Evolutionary conservation across 805 yeast species (phyloP), one percentile per base, ranked within the genome.

Genomic region (Sugiyamaella mastotermitis): DNA sequence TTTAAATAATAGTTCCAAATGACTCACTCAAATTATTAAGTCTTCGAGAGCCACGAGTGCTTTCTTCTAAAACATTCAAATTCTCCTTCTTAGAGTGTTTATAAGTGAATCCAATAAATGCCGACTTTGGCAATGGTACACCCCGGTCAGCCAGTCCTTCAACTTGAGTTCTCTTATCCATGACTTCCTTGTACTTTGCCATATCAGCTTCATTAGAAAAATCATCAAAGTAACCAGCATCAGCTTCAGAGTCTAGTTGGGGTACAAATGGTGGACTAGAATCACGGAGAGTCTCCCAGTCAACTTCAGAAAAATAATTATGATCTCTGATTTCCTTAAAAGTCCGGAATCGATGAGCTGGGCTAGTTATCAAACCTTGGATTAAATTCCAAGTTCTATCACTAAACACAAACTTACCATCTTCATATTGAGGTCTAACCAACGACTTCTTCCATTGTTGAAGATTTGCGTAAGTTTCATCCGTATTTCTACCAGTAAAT

Each of bases 161-260:
- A 52, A 84, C 80, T 46, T 83, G 84, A 20, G 75, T 84, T 53
- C 86, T 86, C 64, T 95, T 83, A 47, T 90, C 94, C 69, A 92
- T 80, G 10, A 92, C 98, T 54, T 92, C 98, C 53, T 92, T 90
- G 65, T 92, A 92, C 60, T 92, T 88, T 45, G 90, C 92, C 97
- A 92, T 87, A 59, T 90, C 95, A 33, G 83, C 87, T 58, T 90
- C 97, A 60, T 87, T 92, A 42, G 85, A 85, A 60, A 92, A 92
- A 61, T 92, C 98, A 63, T 92, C 99, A 58, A 92, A 92, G 64
- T 92, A 92, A 1, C 99, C 99, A 0, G 97, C 97, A 64, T 92
- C 99, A 46, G 87, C 92, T 54, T 92, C 99, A 44, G 87, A 84
- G 57, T 92, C 97, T 47, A 92, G 70, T 53, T 94, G 96, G 3